phyloP scores from a whole-genome alignment of 495 filamentous ascomycete genomes.

The Tricharina praecox region DNA sequence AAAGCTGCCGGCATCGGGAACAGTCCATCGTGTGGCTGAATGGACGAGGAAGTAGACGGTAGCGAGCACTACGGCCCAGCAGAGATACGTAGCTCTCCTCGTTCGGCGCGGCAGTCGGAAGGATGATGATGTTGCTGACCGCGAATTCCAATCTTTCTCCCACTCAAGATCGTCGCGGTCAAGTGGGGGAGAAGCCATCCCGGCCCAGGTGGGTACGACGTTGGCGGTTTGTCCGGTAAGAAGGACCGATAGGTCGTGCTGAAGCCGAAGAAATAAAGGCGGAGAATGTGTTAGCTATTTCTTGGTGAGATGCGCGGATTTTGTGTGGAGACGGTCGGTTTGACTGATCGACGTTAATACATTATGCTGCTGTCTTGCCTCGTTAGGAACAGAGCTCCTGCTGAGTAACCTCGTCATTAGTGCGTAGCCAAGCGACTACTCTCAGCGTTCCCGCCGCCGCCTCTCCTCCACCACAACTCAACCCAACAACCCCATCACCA shows the following conservation, averaged over 20 bases:
- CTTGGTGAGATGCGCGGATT: too few species aligned
- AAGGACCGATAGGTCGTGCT: neutral
- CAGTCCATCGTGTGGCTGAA: conserved; percentile 16
- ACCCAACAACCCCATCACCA: too few species aligned
- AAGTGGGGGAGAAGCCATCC: conserved; percentile 11
- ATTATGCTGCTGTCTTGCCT: too few species aligned
- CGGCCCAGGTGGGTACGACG: neutral
- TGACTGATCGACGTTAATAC: too few species aligned
- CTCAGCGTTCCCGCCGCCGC: neutral
- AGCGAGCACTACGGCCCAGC: conserved; percentile 14
- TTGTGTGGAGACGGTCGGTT: too few species aligned
- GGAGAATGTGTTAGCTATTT: too few species aligned
- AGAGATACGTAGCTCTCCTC: conserved; percentile 21
- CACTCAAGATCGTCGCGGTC: conserved; percentile 22
- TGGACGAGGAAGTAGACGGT: conserved; percentile 18
- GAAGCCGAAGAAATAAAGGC: too few species aligned
- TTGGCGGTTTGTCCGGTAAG: too few species aligned
- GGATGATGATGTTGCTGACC: neutral
- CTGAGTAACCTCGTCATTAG: neutral
- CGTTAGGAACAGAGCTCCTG: too few species aligned
- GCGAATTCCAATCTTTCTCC: conserved; percentile 4
- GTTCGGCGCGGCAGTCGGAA: conserved; percentile 24
- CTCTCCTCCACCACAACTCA: neutral
- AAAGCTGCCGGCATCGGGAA: conserved; percentile 8
- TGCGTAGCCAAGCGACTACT: neutral